These are phyloP conservation scores for Platanus orientalis DNA, from an alignment of 164 flowering plant species.

Conservation along the genomic window DNA sequence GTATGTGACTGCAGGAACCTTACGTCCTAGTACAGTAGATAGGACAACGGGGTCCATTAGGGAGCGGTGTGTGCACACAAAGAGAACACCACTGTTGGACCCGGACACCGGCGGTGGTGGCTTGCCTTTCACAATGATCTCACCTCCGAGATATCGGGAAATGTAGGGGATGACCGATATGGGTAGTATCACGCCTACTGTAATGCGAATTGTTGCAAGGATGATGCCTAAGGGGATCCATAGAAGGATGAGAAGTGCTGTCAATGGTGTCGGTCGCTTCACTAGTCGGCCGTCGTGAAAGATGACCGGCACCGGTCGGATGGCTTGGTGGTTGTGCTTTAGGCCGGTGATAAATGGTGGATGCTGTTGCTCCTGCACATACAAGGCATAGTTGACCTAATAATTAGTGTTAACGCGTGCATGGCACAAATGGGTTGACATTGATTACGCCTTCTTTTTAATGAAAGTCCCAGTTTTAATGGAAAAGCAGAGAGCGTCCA, in stretches of 20 bases:
- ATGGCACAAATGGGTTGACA: too few species aligned
- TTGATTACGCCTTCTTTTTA: too few species aligned
- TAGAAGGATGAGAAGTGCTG: slow-evolving; percentile 66
- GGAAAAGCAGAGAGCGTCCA: too few species aligned
- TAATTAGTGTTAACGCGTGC: too few species aligned
- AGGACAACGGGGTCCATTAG: slow-evolving; percentile 95
- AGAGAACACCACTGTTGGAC: slow-evolving; percentile 62
- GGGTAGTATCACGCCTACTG: slow-evolving; percentile 51
- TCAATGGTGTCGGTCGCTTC: slow-evolving; percentile 68
- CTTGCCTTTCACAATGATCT: slow-evolving; percentile 58
- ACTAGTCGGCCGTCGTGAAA: slow-evolving; percentile 96
- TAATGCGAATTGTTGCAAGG: slow-evolving; percentile 56
- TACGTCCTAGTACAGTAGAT: slow-evolving; percentile 59
- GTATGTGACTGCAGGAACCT: slow-evolving; percentile 87
- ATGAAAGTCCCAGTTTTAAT: too few species aligned
- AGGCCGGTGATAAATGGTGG: slow-evolving; percentile 36
- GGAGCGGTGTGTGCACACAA: slow-evolving; percentile 91
- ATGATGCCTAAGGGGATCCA: slow-evolving; percentile 85
- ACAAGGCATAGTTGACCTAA: background rate
- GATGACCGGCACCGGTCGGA: slow-evolving; percentile 76
- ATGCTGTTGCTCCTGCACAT: slow-evolving; percentile 51
- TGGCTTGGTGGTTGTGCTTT: slow-evolving; percentile 19
- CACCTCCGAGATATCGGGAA: slow-evolving; percentile 48
- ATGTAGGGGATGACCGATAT: slow-evolving; percentile 50
- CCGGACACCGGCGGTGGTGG: slow-evolving; percentile 64